Evolutionary conservation across 2,329 filamentous ascomycete species (phyloP), one percentile per base, ranked within the genome.

Genomic region (Leptographium lundbergii): DNA sequence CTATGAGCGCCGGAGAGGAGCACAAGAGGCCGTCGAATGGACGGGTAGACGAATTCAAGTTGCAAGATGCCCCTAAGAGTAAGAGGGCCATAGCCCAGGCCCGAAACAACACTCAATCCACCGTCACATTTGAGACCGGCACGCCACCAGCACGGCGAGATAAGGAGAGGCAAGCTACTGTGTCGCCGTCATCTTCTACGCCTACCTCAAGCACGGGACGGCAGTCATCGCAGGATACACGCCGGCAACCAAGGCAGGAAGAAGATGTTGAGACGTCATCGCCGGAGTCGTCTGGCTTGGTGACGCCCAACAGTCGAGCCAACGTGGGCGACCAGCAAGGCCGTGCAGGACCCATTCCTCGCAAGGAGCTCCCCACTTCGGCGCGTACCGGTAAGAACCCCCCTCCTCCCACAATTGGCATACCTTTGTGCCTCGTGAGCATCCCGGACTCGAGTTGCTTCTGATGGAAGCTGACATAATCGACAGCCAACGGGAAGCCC

Each of bases 61-160:
- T 94, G 51, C 89, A 92, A 67, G 89, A 95, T 55, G 88, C 87
- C 1, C 89, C 90, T 0, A 87, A 85, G 70, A 81, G 77, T 66
- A 81, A 80, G 66, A 79, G 76, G 66, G 27, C 58, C 2, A 62
- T 72, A 36, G 22, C 34, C 19, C 71, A 71, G 59, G 70, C 74
- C 4, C 72, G 76, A 58, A 74, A 71, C 63, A 74, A 73, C 63
- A 77, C 77, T 0, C 73, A 77, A 59, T 73, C 77, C 0, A 71
- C 69, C 57, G 65, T 69, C 24, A 68, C 71, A 6, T 67, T 73
- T 47, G 77, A 75, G 24, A 69, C 71, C 19, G 66, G 64, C 39
- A 66, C 65, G 42, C 69, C 72, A 22, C 73, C 70, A 54, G 67
- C 71, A 57, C 68, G 72, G 53, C 74, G 69, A 57, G 72, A 74